A percentile compares a stretch with the other conserved stretches of the same genome.
Evolutionary conservation across 2,329 filamentous ascomycete species (phyloP).

Genomic region (Aschersonia sp.): DNA sequence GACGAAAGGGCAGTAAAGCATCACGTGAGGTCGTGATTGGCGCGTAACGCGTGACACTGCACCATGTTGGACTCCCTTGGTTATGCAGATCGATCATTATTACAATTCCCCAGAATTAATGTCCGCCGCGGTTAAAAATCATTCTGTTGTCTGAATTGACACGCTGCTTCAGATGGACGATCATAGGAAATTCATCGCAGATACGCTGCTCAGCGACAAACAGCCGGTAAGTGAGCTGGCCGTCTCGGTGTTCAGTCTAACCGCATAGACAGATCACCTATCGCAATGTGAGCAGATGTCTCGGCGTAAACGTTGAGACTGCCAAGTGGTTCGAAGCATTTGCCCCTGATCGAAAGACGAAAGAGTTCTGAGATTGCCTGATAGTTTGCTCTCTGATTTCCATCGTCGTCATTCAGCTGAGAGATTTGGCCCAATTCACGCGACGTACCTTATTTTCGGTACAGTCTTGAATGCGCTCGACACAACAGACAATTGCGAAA

Average conservation of each 20-base stretch:
- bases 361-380: not conserved
- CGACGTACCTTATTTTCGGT: slow-evolving; percentile 82
- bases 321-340: slow-evolving; percentile 60
- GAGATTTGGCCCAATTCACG: slow-evolving; percentile 62
- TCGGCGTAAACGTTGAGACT: slow-evolving; percentile 71
- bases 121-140: too few species aligned
- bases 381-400: slow-evolving; percentile 82
- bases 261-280: slow-evolving; percentile 57
- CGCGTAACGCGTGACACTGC: too few species aligned
- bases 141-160: too few species aligned
- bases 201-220: slow-evolving; percentile 57
- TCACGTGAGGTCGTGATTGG: too few species aligned
- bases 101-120: too few species aligned
- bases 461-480: slow-evolving; percentile 13
- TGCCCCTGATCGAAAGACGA: not conserved
- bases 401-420: slow-evolving; percentile 72
- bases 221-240: slow-evolving; percentile 42
- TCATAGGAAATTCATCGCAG: slow-evolving; percentile 59
- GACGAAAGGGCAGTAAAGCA: too few species aligned
- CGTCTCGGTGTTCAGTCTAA: not conserved
- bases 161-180: slow-evolving; percentile 31
- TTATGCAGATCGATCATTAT: too few species aligned
- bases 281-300: slow-evolving; percentile 63
- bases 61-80: too few species aligned
- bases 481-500: slow-evolving; percentile 36